These are phyloP conservation scores for Globisporangium apiculatum DNA, from an alignment of 352 stramenopile species.

Conservation along the genomic window DNA sequence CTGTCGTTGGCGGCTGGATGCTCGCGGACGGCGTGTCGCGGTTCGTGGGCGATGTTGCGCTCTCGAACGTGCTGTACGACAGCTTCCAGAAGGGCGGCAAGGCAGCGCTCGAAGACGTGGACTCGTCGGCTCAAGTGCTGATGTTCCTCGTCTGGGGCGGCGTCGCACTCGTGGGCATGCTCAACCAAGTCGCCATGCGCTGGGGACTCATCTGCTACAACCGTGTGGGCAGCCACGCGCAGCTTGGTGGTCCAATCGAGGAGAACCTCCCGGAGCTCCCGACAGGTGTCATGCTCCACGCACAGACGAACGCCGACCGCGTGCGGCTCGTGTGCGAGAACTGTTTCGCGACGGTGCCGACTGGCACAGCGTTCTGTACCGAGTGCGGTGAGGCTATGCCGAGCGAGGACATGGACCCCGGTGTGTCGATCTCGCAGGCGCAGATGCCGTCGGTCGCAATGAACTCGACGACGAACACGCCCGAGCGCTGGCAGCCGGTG, in stretches of 20 bases:
- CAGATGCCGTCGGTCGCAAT: slow-evolving; percentile 82
- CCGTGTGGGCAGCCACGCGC: slow-evolving; percentile 67
- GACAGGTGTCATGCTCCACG: slow-evolving; percentile 50
- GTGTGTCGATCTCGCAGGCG: slow-evolving; percentile 83
- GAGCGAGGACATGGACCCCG: slow-evolving; percentile 55
- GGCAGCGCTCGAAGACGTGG: slow-evolving; percentile 39
- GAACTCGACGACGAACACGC: slow-evolving; percentile 68
- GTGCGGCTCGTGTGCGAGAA: slow-evolving; percentile 86
- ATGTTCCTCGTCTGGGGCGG: slow-evolving; percentile 81
- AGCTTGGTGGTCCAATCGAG: slow-evolving; percentile 46
- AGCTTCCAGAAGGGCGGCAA: slow-evolving; percentile 63
- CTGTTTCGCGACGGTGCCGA: slow-evolving; percentile 81
- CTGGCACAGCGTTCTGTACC: slow-evolving; percentile 82
- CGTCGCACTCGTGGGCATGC: slow-evolving; percentile 41
- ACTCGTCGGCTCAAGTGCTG: slow-evolving; percentile 43
- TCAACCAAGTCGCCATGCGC: slow-evolving; percentile 83
- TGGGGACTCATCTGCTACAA: slow-evolving; percentile 89
- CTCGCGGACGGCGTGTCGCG: slow-evolving; percentile 64
- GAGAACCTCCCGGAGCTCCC: slow-evolving; percentile 75
- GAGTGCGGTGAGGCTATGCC: slow-evolving; percentile 86
- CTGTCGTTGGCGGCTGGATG: slow-evolving; percentile 70
- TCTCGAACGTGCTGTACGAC: slow-evolving; percentile 54
- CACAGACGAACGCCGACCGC: slow-evolving; percentile 46
- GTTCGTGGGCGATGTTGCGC: slow-evolving; percentile 50
- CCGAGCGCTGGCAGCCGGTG: slow-evolving; percentile 79